Evolutionary conservation across 495 filamentous ascomycete species (phyloP).

Genomic region (Schizothecium vesticola): DNA sequence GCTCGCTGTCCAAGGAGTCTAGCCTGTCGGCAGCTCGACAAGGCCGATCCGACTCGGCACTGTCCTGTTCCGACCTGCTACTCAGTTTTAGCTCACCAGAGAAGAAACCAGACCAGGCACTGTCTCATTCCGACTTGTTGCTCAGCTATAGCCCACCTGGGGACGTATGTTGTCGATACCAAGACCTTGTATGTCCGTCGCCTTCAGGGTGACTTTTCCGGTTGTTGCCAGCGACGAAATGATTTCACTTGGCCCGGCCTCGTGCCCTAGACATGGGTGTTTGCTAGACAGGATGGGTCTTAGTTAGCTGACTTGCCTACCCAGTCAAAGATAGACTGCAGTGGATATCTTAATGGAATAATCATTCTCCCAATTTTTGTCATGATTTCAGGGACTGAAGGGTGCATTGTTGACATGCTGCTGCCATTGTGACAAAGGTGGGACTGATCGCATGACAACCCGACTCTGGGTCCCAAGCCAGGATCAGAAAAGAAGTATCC

Average conservation of each 20-base stretch:
- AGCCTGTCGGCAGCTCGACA: background rate
- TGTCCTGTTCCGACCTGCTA: slow-evolving; percentile 7
- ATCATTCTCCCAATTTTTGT: background rate
- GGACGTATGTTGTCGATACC: background rate
- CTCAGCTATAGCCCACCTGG: background rate
- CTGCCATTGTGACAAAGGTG: too few relatives aligned
- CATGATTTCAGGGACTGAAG: background rate
- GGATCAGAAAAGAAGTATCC: background rate
- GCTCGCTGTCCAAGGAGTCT: background rate
- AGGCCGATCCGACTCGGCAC: background rate
- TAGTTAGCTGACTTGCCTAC: background rate
- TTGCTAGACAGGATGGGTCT: background rate
- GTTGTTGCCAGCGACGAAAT: background rate
- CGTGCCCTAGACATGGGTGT: background rate
- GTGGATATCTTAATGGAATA: background rate
- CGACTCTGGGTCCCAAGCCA: slow-evolving; percentile 8
- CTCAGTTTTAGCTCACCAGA: slow-evolving; percentile 1
- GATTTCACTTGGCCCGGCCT: background rate
- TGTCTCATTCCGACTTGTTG: background rate
- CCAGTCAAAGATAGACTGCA: background rate
- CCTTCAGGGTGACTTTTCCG: background rate
- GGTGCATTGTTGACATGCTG: too few relatives aligned
- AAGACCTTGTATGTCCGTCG: background rate
- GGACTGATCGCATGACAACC: too few relatives aligned
- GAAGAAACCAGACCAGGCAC: background rate